Evolutionary conservation across 1,139 yeast genomes (phyloP).

Genomic region (Zygoascus sp.): DNA sequence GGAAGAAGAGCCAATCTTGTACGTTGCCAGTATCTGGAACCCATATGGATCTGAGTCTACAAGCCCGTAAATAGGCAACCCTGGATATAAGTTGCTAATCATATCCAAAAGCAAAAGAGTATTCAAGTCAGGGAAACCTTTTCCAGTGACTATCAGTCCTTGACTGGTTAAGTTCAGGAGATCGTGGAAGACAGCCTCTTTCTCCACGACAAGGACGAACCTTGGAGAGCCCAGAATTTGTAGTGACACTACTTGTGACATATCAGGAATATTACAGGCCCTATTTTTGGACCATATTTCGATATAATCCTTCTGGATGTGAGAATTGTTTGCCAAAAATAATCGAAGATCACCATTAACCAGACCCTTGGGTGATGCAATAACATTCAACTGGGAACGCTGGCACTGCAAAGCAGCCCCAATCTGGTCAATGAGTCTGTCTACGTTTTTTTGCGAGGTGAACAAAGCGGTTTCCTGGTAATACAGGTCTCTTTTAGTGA

Average conservation of each 20-base stretch:
- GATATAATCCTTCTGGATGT: not conserved
- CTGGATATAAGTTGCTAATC: constrained; percentile 45
- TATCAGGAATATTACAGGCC: constrained; percentile 25
- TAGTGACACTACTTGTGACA: constrained; percentile 22
- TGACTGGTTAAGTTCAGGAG: constrained; percentile 21
- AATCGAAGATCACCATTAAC: constrained; percentile 42
- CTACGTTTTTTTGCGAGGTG: constrained; percentile 45
- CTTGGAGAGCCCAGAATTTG: constrained; percentile 19
- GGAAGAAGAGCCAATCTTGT: constrained; percentile 29
- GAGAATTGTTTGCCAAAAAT: constrained; percentile 7
- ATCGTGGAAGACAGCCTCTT: constrained; percentile 44
- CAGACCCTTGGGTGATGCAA: constrained; percentile 62
- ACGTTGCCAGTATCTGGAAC: constrained; percentile 50
- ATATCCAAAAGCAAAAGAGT: constrained; percentile 57
- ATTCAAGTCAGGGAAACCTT: constrained; percentile 68
- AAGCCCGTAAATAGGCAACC: constrained; percentile 45
- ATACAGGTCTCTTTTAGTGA: constrained; percentile 59
- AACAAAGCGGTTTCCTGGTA: constrained; percentile 61
- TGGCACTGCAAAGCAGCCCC: constrained; percentile 27
- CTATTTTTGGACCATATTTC: constrained; percentile 11
- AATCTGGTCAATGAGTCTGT: constrained; percentile 39
- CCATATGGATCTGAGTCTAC: constrained; percentile 72
- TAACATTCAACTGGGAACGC: constrained; percentile 41
- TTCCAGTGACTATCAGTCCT: constrained; percentile 46
- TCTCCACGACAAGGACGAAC: constrained; percentile 56